Evolutionary conservation across 371 early-diverging fungal species (phyloP), one percentile per base, ranked within the genome.

Genomic region (Nematocida sp.): DNA sequence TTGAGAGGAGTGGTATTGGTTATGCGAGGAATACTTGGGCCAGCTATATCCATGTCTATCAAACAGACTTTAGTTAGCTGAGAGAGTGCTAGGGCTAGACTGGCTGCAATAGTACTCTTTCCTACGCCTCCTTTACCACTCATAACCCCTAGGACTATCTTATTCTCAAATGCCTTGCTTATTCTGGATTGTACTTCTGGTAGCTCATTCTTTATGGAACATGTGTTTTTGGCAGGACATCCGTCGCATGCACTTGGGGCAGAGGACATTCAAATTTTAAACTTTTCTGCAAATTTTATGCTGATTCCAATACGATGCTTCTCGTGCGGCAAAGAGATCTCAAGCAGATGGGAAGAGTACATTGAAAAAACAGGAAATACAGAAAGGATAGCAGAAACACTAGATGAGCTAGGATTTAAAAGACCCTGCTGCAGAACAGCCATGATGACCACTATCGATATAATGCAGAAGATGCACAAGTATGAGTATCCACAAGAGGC

Each of bases 401-500:
- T 98, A 70, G 90, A 91, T 77, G 85, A 87, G 40, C 87, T 95
- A 57, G 94, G 92, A 45, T 85, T 98, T 65, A 90, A 90, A 85
- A 87, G 99, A 58, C 93, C 93, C 77, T 98, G 99, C 87, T 98
- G 99, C 86, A 86, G 99, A 65, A 88, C 96, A 77, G 96, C 96
- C 94, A 89, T 95, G 37, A 86, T 98, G 51, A 92, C 94, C 13
- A 96, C 96, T 82, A 95, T 95, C 37, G 96, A 98, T 78, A 86
- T 96, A 80, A 95, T 95, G 82, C 95, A 96, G 81, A 96, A 96
- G 83, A 85, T 96, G 32, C 82, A 96, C 57, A 90, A 93, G 81
- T 96, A 90, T 83, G 91, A 92, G 40, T 48, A 57, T 58, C 79
- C 64, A 21, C 76, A 75, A 53, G 76, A 75, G 48, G 37, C 67